A percentile compares a stretch with the other conserved stretches of the same genome.
Evolutionary conservation across 192 early-diverging fungal genomes (phyloP).

Genomic region (Gamsiella multidivaricata): DNA sequence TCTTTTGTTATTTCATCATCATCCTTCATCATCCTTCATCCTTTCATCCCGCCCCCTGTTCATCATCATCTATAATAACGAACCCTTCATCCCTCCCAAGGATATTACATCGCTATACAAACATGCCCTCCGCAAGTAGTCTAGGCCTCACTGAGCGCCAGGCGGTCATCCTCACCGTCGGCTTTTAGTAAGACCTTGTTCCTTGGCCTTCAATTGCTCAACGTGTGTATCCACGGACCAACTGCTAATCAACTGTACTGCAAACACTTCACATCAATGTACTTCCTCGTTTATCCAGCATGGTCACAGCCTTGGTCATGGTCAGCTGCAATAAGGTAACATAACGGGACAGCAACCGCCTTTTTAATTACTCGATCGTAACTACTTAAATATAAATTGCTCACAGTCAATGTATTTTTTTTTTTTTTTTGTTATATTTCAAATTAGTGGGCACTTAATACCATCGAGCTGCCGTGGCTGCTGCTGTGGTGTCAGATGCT

Average conservation of each 20-base stretch:
- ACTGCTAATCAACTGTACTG: no score
- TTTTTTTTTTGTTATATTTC: not conserved
- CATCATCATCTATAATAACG: not conserved
- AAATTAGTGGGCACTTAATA: constrained; percentile 62
- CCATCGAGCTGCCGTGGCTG: constrained; percentile 58
- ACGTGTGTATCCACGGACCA: no score
- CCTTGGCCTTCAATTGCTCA: no score
- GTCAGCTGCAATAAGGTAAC: constrained; percentile 61
- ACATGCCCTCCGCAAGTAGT: constrained; percentile 4
- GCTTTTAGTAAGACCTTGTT: constrained; percentile 55
- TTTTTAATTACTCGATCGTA: no score
- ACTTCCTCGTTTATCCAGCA: not conserved
- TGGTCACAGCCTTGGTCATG: constrained; percentile 57
- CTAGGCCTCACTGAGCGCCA: constrained; percentile 41
- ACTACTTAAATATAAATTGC: no score
- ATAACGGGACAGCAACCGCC: no score
- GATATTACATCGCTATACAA: no score
- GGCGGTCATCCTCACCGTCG: constrained; percentile 42
- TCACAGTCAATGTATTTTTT: no score
- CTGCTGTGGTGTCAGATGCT: constrained; percentile 67
- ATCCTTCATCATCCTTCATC: not conserved
- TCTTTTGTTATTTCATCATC: not conserved
- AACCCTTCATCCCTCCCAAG: no score
- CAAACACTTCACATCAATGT: no score
- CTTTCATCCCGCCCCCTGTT: constrained; percentile 1